Percentiles rank a stretch among this genome's conserved stretches.
Evolutionary conservation across 129 eudicot species (phyloP).

Genomic region (Daucus carota): DH1_v3.0 NC_030386.2:37864001-37864500

Average conservation of each 20-base stretch:
- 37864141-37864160: background rate
- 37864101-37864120: background rate
- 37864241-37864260: background rate
- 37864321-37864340: background rate
- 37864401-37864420: background rate
- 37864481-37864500: background rate
- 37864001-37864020: background rate
- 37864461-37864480: background rate
- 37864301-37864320: background rate
- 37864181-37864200: background rate
- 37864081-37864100: background rate
- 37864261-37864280: background rate
- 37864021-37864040: background rate
- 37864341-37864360: background rate
- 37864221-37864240: background rate
- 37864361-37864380: background rate
- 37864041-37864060: background rate
- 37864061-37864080: background rate
- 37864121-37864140: background rate
- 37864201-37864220: background rate
- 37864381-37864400: background rate
- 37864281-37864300: background rate
- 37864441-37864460: background rate
- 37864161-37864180: background rate
- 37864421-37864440: background rate